Percentiles rank a stretch among this genome's conserved stretches.
phyloP scores from a whole-genome alignment of 768 basidiomycete genomes.

The Panaeolus papilionaceus region DNA sequence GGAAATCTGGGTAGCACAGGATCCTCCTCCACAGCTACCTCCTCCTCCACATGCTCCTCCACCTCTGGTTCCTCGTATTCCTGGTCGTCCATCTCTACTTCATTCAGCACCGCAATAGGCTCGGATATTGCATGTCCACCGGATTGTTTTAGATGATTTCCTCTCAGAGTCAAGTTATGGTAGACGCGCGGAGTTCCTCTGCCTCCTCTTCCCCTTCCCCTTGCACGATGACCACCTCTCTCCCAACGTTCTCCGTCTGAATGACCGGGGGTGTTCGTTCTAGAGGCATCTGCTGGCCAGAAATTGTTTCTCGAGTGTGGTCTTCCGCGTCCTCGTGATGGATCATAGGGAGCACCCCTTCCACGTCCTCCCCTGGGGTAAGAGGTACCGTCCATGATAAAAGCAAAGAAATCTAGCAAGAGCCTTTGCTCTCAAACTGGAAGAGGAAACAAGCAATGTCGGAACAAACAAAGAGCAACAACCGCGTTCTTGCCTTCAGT shows the following conservation, averaged over 20 bases:
- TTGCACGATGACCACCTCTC: conserved; percentile 57
- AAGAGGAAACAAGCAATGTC: conserved; percentile 13
- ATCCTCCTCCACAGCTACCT: conserved; percentile 26
- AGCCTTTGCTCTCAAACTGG: conserved; percentile 10
- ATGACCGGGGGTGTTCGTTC: conserved; percentile 43
- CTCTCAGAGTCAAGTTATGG: conserved; percentile 45
- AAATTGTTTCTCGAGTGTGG: conserved; percentile 60
- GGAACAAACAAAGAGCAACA: conserved; percentile 25
- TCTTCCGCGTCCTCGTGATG: conserved; percentile 33
- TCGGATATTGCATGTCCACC: conserved; percentile 36
- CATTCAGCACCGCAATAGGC: conserved; percentile 20
- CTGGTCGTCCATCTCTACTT: conserved; percentile 40
- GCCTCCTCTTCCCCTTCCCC: conserved; percentile 45
- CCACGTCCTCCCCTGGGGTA: conserved; percentile 30
- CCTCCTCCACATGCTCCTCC: conserved; percentile 39
- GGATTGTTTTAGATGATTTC: conserved; percentile 31
- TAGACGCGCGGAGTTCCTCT: conserved; percentile 46
- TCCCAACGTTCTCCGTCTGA: conserved; percentile 66
- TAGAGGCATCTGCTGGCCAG: conserved; percentile 55
- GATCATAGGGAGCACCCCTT: conserved; percentile 27
- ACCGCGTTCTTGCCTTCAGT: conserved; percentile 10
- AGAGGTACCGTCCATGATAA: conserved; percentile 32
- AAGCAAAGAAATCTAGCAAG: conserved; percentile 16
- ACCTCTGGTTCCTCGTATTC: conserved; percentile 40
- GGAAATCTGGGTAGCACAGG: conserved; percentile 22